phyloP scores from a whole-genome alignment of 2,329 filamentous ascomycete genomes.

The Penicillium freii region DNA sequence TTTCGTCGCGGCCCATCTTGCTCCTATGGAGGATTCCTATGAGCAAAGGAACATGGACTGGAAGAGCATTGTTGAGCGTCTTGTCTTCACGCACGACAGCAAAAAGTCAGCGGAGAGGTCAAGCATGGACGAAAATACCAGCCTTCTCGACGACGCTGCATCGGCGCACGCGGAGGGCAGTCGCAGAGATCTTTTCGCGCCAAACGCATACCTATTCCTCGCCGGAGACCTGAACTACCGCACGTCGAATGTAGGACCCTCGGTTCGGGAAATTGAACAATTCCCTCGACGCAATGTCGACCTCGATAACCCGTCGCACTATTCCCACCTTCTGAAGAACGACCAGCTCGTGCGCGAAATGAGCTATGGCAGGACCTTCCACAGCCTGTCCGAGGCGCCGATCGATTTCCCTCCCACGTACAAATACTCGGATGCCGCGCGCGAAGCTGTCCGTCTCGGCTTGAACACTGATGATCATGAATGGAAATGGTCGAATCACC shows the following conservation, averaged over 20 bases:
- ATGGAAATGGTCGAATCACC: conserved; percentile 75
- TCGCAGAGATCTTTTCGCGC: conserved; percentile 63
- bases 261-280: conserved; percentile 52
- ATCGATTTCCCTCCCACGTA: conserved; percentile 89
- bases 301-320: conserved; percentile 58
- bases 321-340: conserved; percentile 62
- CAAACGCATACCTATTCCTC: conserved; percentile 75
- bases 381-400: conserved; percentile 71
- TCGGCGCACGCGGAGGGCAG: conserved; percentile 30
- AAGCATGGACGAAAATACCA: conserved; percentile 31
- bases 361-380: conserved; percentile 66
- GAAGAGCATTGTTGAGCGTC: conserved; percentile 73
- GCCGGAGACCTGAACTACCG: conserved; percentile 95
- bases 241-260: conserved; percentile 66
- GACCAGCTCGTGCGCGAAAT: conserved; percentile 81
- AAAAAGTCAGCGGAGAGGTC: conserved; percentile 9
- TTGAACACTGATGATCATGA: conserved; percentile 38
- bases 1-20: conserved; percentile 84
- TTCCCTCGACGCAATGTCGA: conserved; percentile 63
- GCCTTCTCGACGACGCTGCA: conserved; percentile 30
- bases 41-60: conserved; percentile 81
- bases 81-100: conserved; percentile 63
- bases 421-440: conserved; percentile 65
- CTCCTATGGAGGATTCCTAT: conserved; percentile 79
- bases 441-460: conserved; percentile 34